Evolutionary conservation across 1,284 basidiomycete genomes (phyloP), one percentile per base, ranked within the genome.

Genomic region (Cutaneotrichosporon spelunceum): DNA sequence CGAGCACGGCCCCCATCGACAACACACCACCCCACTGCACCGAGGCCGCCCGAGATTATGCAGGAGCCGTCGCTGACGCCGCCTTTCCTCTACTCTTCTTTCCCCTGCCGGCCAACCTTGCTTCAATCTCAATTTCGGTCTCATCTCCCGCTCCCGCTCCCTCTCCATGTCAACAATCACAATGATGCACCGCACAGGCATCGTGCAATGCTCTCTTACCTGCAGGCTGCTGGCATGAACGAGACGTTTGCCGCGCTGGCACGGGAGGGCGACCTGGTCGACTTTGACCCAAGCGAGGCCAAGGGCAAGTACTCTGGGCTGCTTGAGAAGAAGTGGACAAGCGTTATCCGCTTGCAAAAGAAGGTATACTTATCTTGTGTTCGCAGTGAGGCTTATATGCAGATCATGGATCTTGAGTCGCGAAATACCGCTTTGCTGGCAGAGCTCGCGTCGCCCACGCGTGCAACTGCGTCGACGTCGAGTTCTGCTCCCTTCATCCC

Each of bases 241-340:
- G 80, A 83, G 29, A 83, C 89, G 1, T 89, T 84, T 70, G 83
- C 85, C 16, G 84, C 87, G 2, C 80, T 92, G 57, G 85, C 84
- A 70, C 70, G 78, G 27, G 89, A 91, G 67, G 72, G 80, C 13
- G 72, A 70, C 27, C 79, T 83, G 72, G 72, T 82, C 42, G 87
- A 88, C 61, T 91, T 91, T 74, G 83, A 84, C 10, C 87, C 87
- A 21, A 89, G 75, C 53, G 78, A 93, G 81, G 86, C 90, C 19
- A 91, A 89, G 72, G 86, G 88, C 54, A 89, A 89, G 72, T 90
- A 87, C 73, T 86, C 87, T 1, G 91, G 91, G 0, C 80, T 95
- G 62, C 80, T 95, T 63, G 92, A 92, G 81, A 94, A 93, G 86
- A 95, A 95, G 78, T 95, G 92, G 92, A 93, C 91, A 27, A 89